These are phyloP conservation scores for Quillaja saponaria DNA, from an alignment of 306 rosid genomes.

Conservation along the genomic window DNA sequence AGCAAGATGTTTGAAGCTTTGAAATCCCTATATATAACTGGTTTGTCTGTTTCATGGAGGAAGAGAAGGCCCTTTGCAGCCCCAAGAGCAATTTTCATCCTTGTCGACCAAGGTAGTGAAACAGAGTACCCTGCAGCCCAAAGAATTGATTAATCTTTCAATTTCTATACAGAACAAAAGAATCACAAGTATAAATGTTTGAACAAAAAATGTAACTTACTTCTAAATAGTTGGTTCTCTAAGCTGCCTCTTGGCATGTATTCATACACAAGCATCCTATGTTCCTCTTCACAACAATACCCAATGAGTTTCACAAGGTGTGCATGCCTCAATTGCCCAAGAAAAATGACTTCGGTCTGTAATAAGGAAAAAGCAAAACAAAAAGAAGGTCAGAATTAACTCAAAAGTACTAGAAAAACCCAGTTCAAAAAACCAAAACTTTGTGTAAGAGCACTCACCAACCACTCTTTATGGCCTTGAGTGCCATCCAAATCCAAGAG, in stretches of 20 bases:
- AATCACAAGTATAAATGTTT: background rate
- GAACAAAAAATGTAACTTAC: slow-evolving; percentile 39
- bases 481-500: slow-evolving; percentile 80
- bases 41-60: slow-evolving; percentile 81
- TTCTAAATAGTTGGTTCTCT: slow-evolving; percentile 88
- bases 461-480: slow-evolving; percentile 97
- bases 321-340: slow-evolving; percentile 81
- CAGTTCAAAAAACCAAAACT: background rate
- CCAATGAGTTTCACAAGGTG: slow-evolving; percentile 91
- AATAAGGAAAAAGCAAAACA: slow-evolving; percentile 1
- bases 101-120: slow-evolving; percentile 83
- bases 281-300: slow-evolving; percentile 93
- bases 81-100: slow-evolving; percentile 95
- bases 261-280: slow-evolving; percentile 77
- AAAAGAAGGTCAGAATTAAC: slow-evolving; percentile 8
- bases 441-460: slow-evolving; percentile 53
- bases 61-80: slow-evolving; percentile 93
- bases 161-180: slow-evolving; percentile 7
- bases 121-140: slow-evolving; percentile 60
- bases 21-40: slow-evolving; percentile 90
- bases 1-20: slow-evolving; percentile 89
- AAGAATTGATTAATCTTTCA: slow-evolving; percentile 7
- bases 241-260: slow-evolving; percentile 96
- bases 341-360: slow-evolving; percentile 90
- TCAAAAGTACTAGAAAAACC: slow-evolving; percentile 6